These are phyloP conservation scores for Dryas drummondii DNA, from an alignment of 306 rosid species.

Conservation along the genomic window DNA sequence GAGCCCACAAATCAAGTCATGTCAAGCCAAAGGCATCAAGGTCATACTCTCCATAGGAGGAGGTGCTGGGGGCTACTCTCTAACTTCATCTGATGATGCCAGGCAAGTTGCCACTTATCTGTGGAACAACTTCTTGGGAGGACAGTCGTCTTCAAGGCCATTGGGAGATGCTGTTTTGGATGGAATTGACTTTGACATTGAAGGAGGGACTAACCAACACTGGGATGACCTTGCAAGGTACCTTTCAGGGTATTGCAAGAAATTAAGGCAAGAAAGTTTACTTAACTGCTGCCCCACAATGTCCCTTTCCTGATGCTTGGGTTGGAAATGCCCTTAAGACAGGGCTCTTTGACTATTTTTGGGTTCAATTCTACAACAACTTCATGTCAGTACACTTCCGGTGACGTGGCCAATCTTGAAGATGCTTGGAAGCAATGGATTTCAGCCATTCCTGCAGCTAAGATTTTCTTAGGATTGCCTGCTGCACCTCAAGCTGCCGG, in stretches of 20 bases:
- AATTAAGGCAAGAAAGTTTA: slow-evolving; percentile 18
- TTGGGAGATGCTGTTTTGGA: slow-evolving; percentile 13
- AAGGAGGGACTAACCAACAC: slow-evolving; percentile 8
- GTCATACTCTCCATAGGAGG: no score
- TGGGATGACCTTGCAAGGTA: slow-evolving; percentile 25
- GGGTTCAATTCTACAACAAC: slow-evolving; percentile 28
- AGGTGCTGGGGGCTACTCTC: background rate
- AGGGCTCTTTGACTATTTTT: slow-evolving; percentile 16
- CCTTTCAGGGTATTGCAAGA: slow-evolving; percentile 12
- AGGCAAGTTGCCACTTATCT: slow-evolving; percentile 21
- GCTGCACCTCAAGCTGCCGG: slow-evolving; percentile 9
- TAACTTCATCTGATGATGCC: slow-evolving; percentile 4
- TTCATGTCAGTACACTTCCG: slow-evolving; percentile 1
- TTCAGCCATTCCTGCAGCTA: background rate
- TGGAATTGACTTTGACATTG: slow-evolving; percentile 22
- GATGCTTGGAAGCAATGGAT: slow-evolving; percentile 6
- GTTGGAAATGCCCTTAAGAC: slow-evolving; percentile 2
- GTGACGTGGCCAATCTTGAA: background rate
- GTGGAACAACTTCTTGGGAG: slow-evolving; percentile 20
- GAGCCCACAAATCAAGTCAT: background rate
- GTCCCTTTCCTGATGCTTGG: slow-evolving; percentile 20
- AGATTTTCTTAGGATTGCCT: slow-evolving; percentile 4
- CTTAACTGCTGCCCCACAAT: slow-evolving; percentile 17
- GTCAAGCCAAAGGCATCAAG: no score
- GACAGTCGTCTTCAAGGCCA: slow-evolving; percentile 15